phyloP scores from a whole-genome alignment of 495 filamentous ascomycete genomes.

The Filosporella fistucella region DNA sequence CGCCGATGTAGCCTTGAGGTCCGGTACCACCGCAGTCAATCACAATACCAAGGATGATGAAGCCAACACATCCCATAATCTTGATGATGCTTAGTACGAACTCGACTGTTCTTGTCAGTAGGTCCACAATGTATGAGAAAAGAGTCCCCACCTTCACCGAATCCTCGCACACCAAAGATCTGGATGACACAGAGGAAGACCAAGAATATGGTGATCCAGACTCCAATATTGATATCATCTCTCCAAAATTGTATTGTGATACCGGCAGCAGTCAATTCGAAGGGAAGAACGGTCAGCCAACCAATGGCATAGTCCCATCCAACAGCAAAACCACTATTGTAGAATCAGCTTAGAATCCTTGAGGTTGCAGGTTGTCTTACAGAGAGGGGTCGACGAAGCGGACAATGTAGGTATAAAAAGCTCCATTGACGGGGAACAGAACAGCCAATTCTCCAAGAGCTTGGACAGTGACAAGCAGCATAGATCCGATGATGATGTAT shows the following conservation, averaged over 20 bases:
- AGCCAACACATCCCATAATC: conserved; percentile 76
- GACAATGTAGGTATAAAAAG: conserved; percentile 64
- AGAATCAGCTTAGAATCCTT: too few species aligned
- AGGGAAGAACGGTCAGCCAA: conserved; percentile 54
- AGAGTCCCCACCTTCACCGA: conserved; percentile 71
- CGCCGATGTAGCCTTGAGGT: conserved; percentile 73
- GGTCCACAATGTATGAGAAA: conserved; percentile 34
- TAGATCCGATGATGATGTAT: conserved; percentile 22
- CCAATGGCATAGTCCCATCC: conserved; percentile 70
- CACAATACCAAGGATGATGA: conserved; percentile 83
- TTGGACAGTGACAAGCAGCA: conserved; percentile 22
- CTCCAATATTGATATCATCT: conserved; percentile 45
- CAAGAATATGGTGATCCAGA: conserved; percentile 74
- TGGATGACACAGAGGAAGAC: conserved; percentile 71
- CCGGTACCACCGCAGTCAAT: conserved; percentile 67
- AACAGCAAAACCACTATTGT: conserved; percentile 89
- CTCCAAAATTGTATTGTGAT: conserved; percentile 56
- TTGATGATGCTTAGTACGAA: conserved; percentile 85
- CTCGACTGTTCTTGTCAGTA: conserved; percentile 46
- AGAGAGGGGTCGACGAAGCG: conserved; percentile 73
- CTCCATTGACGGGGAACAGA: conserved; percentile 53
- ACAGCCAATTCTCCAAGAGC: conserved; percentile 22
- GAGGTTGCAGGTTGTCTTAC: too few species aligned
- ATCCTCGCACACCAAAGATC: conserved; percentile 78
- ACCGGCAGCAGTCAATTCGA: conserved; percentile 48